Conservation (phyloP, 352 stramenopile species). For the Blastocystis sp. region DNA sequence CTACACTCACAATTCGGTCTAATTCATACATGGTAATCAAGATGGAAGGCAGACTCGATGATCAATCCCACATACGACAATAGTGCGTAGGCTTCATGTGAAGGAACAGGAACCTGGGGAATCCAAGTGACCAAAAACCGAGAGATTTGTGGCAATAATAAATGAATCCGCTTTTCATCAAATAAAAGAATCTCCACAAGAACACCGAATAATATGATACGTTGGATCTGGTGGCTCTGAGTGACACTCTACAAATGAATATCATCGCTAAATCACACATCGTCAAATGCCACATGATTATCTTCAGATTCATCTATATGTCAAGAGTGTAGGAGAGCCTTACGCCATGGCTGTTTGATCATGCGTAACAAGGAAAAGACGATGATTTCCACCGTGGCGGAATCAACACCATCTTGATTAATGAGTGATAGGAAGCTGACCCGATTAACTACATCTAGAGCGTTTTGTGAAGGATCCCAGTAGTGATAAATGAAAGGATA, state of each 20-base stretch:
- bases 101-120: slow-evolving; percentile 4
- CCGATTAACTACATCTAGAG: not conserved
- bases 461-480: not conserved
- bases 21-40: not conserved
- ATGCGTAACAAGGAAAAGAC: slow-evolving; percentile 25
- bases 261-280: not conserved
- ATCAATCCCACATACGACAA: not conserved
- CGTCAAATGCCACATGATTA: not conserved
- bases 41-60: not conserved
- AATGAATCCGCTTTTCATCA: not conserved
- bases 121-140: slow-evolving; percentile 11
- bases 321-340: not conserved
- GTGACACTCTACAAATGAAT: slow-evolving; percentile 28
- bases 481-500: not conserved
- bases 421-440: not conserved
- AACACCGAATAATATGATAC: slow-evolving; percentile 38
- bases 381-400: slow-evolving; percentile 21
- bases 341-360: slow-evolving; percentile 34
- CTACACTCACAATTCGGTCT: not conserved
- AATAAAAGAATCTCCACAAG: slow-evolving; percentile 17
- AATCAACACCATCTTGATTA: not conserved
- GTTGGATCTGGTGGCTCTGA: not conserved
- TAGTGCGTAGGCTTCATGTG: not conserved
- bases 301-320: not conserved
- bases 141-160: slow-evolving; percentile 22